Evolutionary conservation across 2,329 filamentous ascomycete species (phyloP).

Genomic region (Fusarium nanum): DNA sequence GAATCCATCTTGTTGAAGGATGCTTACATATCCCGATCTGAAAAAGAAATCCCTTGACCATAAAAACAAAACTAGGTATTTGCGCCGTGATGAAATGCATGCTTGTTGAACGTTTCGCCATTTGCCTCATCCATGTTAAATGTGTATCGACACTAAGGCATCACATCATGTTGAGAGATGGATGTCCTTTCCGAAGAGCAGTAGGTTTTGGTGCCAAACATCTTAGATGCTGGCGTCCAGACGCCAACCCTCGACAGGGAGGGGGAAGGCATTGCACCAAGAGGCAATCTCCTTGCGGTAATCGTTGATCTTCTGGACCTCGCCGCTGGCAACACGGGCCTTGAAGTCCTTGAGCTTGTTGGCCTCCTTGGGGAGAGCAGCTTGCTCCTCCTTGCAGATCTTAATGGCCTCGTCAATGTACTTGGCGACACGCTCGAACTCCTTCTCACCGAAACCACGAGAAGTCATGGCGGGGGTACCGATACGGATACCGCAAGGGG

Average conservation of each 20-base stretch:
- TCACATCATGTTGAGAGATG: slow-evolving; percentile 28
- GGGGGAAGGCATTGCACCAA: slow-evolving; percentile 92
- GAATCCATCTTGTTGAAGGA: slow-evolving; percentile 46
- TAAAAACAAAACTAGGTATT: slow-evolving; percentile 43
- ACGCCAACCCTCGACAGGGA: slow-evolving; percentile 83
- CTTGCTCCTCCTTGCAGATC: slow-evolving; percentile 90
- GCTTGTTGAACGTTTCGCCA: slow-evolving; percentile 49
- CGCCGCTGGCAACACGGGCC: slow-evolving; percentile 83
- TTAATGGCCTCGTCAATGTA: slow-evolving; percentile 93
- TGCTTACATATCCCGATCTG: slow-evolving; percentile 41
- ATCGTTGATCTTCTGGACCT: slow-evolving; percentile 82
- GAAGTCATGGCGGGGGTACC: slow-evolving; percentile 98
- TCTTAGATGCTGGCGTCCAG: slow-evolving; percentile 68
- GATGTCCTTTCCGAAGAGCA: slow-evolving; percentile 6
- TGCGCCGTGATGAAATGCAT: slow-evolving; percentile 50
- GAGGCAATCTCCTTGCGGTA: slow-evolving; percentile 89
- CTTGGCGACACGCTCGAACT: slow-evolving; percentile 88
- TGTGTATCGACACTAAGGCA: slow-evolving; percentile 37
- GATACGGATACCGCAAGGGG: slow-evolving; percentile 93
- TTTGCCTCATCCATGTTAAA: slow-evolving; percentile 51
- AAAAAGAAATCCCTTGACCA: slow-evolving; percentile 26
- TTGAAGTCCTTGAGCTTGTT: slow-evolving; percentile 99
- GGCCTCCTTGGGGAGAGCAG: slow-evolving; percentile 87
- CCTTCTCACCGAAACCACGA: slow-evolving; percentile 89
- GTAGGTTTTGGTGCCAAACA: slow-evolving; percentile 12